Conservation (phyloP, 2,329 filamentous ascomycete genomes). For the Corinectria fuckeliana region DNA sequence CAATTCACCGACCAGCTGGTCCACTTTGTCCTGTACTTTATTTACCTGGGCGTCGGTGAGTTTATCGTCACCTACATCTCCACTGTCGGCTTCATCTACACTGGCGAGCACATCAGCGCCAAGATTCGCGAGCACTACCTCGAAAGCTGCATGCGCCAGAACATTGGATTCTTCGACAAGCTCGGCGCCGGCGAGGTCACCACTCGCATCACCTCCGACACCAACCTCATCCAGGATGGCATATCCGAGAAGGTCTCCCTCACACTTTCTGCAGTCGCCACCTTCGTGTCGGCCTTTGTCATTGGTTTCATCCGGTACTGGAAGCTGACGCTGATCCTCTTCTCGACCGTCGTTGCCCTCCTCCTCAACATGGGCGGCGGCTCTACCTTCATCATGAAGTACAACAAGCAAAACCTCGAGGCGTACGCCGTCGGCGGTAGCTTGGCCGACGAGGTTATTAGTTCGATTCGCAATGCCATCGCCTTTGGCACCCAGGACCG, state of each 20-base stretch:
- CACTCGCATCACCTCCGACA: conserved; percentile 92
- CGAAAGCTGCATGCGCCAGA: conserved; percentile 81
- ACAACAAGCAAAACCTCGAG: conserved; percentile 77
- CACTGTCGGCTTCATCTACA: conserved; percentile 90
- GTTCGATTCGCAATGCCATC: conserved; percentile 88
- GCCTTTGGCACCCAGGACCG: conserved; percentile 95
- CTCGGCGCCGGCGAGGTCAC: conserved; percentile 92
- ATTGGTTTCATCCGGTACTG: conserved; percentile 92
- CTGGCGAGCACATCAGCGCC: conserved; percentile 77
- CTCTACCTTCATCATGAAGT: conserved; percentile 78
- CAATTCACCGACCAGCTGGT: conserved; percentile 67
- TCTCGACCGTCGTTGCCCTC: conserved; percentile 81
- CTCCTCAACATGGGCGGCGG: conserved; percentile 77
- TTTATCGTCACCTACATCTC: conserved; percentile 79
- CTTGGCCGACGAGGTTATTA: conserved; percentile 92
- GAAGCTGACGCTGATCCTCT: conserved; percentile 89
- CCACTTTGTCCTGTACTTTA: conserved; percentile 77
- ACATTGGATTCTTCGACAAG: conserved; percentile 93
- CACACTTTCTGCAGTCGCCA: conserved; percentile 76
- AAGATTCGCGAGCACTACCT: conserved; percentile 87
- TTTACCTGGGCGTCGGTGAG: conserved; percentile 83
- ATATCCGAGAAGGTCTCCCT: conserved; percentile 89
- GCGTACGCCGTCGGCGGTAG: conserved; percentile 86
- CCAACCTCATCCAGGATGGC: conserved; percentile 90
- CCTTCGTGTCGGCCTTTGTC: conserved; percentile 87